phyloP scores from a whole-genome alignment of 306 rosid species.

The Datisca glomerata region DNA sequence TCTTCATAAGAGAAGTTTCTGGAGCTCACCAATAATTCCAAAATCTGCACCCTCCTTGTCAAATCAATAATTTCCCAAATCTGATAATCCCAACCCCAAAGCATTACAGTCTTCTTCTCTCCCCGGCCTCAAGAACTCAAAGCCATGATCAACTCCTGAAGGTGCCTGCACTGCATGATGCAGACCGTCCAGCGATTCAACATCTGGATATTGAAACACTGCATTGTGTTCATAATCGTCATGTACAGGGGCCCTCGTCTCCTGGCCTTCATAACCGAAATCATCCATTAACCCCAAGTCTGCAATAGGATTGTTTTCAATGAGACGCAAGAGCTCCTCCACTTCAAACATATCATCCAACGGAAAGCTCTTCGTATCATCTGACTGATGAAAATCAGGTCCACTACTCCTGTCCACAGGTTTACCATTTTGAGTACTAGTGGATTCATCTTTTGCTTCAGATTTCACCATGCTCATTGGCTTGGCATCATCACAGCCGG shows the following conservation, averaged over 20 bases:
- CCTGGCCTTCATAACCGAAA: constrained; percentile 1
- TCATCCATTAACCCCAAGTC: constrained; percentile 14
- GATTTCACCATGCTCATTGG: constrained; percentile 21
- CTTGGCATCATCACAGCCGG: constrained; percentile 8
- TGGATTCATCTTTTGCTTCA: constrained; percentile 25
- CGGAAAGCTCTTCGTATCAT: constrained; percentile 14
- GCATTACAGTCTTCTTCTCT: neutral
- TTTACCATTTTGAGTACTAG: neutral
- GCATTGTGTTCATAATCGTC: constrained; percentile 10
- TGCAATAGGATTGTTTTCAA: constrained; percentile 24
- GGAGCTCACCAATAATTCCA: too few species aligned
- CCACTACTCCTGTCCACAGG: constrained; percentile 22
- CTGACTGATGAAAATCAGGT: neutral
- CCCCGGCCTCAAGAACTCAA: constrained; percentile 27
- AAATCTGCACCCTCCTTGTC: too few species aligned
- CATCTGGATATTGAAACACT: constrained; percentile 29
- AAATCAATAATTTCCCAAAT: neutral
- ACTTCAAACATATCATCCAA: constrained; percentile 38
- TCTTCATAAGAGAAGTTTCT: too few species aligned
- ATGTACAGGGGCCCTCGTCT: neutral
- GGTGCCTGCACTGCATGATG: constrained; percentile 26
- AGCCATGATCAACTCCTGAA: constrained; percentile 25
- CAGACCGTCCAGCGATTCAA: constrained; percentile 35
- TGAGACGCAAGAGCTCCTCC: constrained; percentile 29
- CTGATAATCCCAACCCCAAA: neutral